Evolutionary conservation across 1,139 yeast genomes (phyloP).

Genomic region (Pneumocystis oryctolagi): DNA sequence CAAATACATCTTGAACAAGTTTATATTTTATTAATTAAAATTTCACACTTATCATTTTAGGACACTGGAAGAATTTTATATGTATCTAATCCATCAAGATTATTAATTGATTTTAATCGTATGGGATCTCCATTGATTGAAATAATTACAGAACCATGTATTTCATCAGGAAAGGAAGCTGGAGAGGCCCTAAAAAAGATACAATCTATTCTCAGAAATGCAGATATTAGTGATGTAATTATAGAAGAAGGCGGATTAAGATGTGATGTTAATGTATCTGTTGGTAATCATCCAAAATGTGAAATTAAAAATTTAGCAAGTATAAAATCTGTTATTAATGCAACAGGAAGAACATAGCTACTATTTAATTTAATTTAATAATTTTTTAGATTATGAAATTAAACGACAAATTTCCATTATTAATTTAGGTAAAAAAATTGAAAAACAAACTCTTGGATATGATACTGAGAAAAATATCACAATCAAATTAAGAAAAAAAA

Average conservation of each 20-base stretch:
- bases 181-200: slow-evolving; percentile 67
- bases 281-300: slow-evolving; percentile 55
- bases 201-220: slow-evolving; percentile 51
- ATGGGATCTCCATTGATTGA: slow-evolving; percentile 79
- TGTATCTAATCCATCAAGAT: slow-evolving; percentile 22
- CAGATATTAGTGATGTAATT: slow-evolving; percentile 74
- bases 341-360: slow-evolving; percentile 30
- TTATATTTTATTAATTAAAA: neutral
- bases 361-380: neutral
- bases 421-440: slow-evolving; percentile 26
- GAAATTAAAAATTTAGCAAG: slow-evolving; percentile 84
- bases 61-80: slow-evolving; percentile 82
- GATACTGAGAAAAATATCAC: slow-evolving; percentile 47
- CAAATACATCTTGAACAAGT: slow-evolving; percentile 74
- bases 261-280: slow-evolving; percentile 82
- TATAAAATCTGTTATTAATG: slow-evolving; percentile 63
- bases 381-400: slow-evolving; percentile 40
- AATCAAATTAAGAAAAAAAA: slow-evolving; percentile 54
- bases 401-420: slow-evolving; percentile 43
- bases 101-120: slow-evolving; percentile 60
- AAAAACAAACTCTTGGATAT: slow-evolving; percentile 85
- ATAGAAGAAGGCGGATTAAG: slow-evolving; percentile 90
- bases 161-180: slow-evolving; percentile 51
- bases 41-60: slow-evolving; percentile 5
- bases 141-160: slow-evolving; percentile 82